A percentile compares a stretch with the other conserved stretches of the same genome.
phyloP scores from a whole-genome alignment of 768 basidiomycete genomes.

The Tricholoma flavovirens region DNA sequence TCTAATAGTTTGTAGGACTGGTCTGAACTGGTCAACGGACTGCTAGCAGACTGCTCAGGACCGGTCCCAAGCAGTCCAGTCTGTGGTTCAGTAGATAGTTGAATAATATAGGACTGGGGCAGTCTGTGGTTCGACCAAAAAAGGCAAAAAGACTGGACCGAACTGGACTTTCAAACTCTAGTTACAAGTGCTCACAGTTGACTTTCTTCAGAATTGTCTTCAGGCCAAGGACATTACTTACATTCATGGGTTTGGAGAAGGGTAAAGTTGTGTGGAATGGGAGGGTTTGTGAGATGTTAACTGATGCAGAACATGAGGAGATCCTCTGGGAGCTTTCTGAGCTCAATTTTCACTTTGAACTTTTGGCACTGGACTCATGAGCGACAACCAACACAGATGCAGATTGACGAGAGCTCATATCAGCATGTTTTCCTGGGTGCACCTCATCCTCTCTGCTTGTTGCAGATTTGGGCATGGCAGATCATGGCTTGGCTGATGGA shows the following conservation, averaged over 20 bases:
- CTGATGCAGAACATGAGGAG: neutral
- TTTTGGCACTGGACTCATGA: constrained; percentile 7
- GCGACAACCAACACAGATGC: constrained; percentile 1
- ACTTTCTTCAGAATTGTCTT: constrained; percentile 3
- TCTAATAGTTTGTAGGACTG: too few relatives aligned
- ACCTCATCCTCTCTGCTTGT: neutral
- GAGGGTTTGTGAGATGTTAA: neutral
- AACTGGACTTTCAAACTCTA: too few relatives aligned
- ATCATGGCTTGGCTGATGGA: constrained; percentile 6
- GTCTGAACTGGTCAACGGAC: too few relatives aligned
- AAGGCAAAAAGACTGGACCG: too few relatives aligned
- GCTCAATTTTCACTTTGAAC: constrained; percentile 5
- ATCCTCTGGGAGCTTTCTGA: constrained; percentile 2
- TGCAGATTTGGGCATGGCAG: constrained; percentile 2
- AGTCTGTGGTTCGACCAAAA: too few relatives aligned
- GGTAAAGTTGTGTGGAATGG: neutral
- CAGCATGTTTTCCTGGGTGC: constrained; percentile 4
- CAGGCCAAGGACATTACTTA: neutral
- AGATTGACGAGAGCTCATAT: neutral
- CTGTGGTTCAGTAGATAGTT: too few relatives aligned
- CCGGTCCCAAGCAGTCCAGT: too few relatives aligned
- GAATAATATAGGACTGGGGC: too few relatives aligned
- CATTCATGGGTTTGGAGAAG: neutral
- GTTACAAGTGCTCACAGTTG: neutral
- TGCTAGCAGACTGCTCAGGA: too few relatives aligned